Percentiles rank a stretch among this genome's conserved stretches.
Evolutionary conservation across 2,329 filamentous ascomycete species (phyloP).

Genomic region (Colletotrichum costaricense): DNA sequence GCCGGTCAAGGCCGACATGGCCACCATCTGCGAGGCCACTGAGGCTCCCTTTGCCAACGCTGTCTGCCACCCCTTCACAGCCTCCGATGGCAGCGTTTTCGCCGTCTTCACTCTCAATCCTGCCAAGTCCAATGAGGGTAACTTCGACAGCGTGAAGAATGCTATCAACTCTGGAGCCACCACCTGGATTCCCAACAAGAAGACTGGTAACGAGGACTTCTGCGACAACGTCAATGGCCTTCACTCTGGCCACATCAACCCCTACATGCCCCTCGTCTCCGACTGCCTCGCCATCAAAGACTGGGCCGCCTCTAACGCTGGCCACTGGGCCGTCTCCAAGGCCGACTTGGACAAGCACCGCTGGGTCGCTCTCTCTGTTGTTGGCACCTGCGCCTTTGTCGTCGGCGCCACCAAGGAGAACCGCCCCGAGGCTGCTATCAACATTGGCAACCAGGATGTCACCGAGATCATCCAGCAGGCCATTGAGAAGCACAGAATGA

Average conservation of each 20-base stretch:
- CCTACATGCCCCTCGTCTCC: background rate
- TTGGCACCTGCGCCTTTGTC: background rate
- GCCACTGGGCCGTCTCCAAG: slow-evolving; percentile 11
- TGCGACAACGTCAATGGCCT: background rate
- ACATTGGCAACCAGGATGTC: background rate
- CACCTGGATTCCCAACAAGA: background rate
- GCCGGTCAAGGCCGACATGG: background rate
- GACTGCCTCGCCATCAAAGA: background rate
- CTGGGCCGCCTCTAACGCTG: slow-evolving; percentile 11
- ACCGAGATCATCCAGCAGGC: background rate
- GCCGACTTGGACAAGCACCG: background rate
- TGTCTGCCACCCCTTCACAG: background rate
- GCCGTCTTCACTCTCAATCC: background rate
- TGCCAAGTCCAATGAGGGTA: background rate
- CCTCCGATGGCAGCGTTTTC: background rate
- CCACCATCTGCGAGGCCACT: background rate
- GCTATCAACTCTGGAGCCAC: background rate
- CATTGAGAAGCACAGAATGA: background rate
- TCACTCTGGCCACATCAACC: background rate
- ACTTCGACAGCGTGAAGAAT: background rate
- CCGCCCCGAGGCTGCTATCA: background rate
- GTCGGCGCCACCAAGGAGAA: background rate
- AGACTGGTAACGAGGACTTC: background rate
- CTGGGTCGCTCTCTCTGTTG: background rate
- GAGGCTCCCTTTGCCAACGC: background rate